Evolutionary conservation across 345 rosid genomes (phyloP).

Genomic region (Citrus inodora): DNA sequence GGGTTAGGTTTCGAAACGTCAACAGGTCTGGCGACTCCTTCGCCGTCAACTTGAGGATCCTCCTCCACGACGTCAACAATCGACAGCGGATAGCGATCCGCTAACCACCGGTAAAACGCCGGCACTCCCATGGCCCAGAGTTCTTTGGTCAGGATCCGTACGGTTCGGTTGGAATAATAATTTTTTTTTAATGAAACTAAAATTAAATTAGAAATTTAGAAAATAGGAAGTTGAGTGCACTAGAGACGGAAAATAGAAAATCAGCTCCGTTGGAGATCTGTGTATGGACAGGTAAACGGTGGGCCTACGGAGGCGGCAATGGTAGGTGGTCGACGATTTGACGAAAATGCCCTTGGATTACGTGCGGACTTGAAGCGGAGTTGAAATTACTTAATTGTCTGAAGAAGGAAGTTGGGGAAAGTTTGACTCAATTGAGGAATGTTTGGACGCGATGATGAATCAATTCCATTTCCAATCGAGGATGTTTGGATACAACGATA

Average conservation of each 20-base stretch:
- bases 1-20: constrained; percentile 86
- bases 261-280: constrained; percentile 11
- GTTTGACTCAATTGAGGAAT: neutral
- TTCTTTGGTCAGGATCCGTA: constrained; percentile 7
- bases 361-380: neutral
- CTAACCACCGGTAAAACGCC: constrained; percentile 93
- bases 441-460: neutral
- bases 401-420: neutral
- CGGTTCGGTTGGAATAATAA: neutral
- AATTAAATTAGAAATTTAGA: neutral
- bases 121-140: constrained; percentile 78
- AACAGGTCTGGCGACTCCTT: constrained; percentile 39
- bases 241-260: neutral
- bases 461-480: neutral
- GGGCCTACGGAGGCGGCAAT: neutral
- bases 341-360: neutral
- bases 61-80: constrained; percentile 83
- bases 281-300: neutral
- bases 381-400: neutral
- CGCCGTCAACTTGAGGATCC: constrained; percentile 40
- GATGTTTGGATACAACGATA: neutral
- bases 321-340: neutral
- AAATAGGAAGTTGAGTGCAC: neutral
- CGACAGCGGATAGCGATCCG: constrained; percentile 84
- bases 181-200: neutral